Evolutionary conservation across 148 eudicot species (phyloP), one percentile per base, ranked within the genome.

Genomic region (Nepenthes mirabilis): DNA sequence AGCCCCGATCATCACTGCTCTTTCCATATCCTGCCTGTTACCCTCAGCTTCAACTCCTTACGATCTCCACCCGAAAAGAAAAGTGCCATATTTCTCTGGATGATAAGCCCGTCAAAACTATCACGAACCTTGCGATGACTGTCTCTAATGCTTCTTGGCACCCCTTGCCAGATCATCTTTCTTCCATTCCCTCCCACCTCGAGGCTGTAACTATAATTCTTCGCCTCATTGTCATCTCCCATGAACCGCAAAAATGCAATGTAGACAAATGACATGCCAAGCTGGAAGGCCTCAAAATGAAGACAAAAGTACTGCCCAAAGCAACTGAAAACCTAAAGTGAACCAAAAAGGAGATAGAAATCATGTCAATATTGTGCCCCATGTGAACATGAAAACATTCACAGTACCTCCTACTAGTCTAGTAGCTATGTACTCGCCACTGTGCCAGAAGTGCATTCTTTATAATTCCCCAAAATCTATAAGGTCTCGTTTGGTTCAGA

Each of bases 301-400:
- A 49, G 52, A 49, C 52, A 49, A 11, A 49, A 49, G 52, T 49
- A 49, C 52, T 49, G 52, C n/a, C 52, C 52, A 49, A 49, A 49
- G 52, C 52, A 49, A 11, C 52, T 49, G 52, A 49, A 49, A n/a
- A 49, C 52, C 52, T 49, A n/a, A 11, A 10, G 12, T 23, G 3
- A 49, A 11, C 52, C 52, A 49, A 49, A 11, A 45, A 45, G 11
- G 10, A 49, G 6, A 5, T 10, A 2, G 13, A 49, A 49, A 49
- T 6, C 3, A 49, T 49, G 13, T n/a, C 12, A 49, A 2, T 11
- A 49, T 2, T 49, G 52, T 40, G 8, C 45, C 45, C 45, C 45
- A 40, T 4, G 23, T 23, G 45, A 40, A 40, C 6, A 40, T 40
- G 45, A 40, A 40, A 40, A 40, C 45, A 40, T 8, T 8, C 4